A percentile compares a stretch with the other conserved stretches of the same genome.
Conservation (phyloP, 2,329 filamentous ascomycete species). For the Bipolaris cookei region DNA sequence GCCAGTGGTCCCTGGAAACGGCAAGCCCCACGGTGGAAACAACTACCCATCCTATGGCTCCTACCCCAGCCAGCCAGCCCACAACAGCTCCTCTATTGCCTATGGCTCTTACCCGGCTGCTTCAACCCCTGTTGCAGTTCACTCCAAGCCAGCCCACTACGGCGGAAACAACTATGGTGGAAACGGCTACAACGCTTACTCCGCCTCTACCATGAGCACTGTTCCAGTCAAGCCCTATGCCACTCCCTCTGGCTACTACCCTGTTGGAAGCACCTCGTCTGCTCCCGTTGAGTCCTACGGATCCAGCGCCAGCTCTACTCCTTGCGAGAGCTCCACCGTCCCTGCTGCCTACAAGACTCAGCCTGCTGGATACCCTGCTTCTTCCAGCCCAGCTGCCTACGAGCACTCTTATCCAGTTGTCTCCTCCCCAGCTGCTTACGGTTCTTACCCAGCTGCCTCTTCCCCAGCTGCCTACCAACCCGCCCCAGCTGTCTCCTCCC, state of each 20-base stretch:
- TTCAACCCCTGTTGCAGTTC: slow-evolving; percentile 2
- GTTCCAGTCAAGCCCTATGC: slow-evolving; percentile 4
- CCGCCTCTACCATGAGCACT: slow-evolving; percentile 6
- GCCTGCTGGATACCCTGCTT: not conserved
- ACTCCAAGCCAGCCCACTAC: slow-evolving; percentile 11
- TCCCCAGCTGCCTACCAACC: not conserved
- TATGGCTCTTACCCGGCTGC: slow-evolving; percentile 2
- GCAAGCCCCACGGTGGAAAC: slow-evolving; percentile 13
- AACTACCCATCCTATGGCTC: slow-evolving; percentile 13
- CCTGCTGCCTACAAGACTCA: not conserved
- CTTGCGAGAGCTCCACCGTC: slow-evolving; percentile 5
- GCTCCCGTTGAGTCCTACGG: slow-evolving; percentile 1
- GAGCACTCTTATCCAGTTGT: not conserved
- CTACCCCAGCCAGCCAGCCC: slow-evolving; percentile 1
- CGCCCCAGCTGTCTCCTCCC: not conserved
- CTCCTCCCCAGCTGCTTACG: not conserved
- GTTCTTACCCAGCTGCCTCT: not conserved
- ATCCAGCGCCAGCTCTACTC: slow-evolving; percentile 4
- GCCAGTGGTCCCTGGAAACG: slow-evolving; percentile 16
- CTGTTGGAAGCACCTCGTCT: not conserved
- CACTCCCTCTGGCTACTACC: not conserved
- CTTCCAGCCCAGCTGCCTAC: not conserved
- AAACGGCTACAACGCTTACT: not conserved
- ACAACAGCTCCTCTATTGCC: slow-evolving; percentile 11
- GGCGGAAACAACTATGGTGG: not conserved